phyloP scores from a whole-genome alignment of 352 stramenopile species.

The Pythium rishiriense region DNA sequence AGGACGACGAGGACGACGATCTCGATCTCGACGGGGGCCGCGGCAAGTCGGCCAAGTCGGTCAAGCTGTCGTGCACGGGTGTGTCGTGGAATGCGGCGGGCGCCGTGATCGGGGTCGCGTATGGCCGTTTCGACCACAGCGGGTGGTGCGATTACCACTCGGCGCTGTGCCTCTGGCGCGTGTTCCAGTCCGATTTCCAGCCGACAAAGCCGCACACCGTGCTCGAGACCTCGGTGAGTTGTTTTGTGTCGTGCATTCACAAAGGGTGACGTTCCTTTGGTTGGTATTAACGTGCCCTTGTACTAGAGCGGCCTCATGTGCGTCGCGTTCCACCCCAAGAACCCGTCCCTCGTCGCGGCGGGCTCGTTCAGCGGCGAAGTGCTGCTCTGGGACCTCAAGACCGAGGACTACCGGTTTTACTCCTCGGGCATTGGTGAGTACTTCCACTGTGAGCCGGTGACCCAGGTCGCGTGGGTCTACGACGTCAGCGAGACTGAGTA shows the following conservation, averaged over 20 bases:
- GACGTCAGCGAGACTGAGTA: constrained; percentile 72
- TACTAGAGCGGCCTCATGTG: constrained; percentile 84
- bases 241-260: not conserved
- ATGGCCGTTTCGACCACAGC: constrained; percentile 82
- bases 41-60: constrained; percentile 26
- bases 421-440: constrained; percentile 87
- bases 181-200: constrained; percentile 82
- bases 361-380: constrained; percentile 89
- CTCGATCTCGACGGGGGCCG: constrained; percentile 4
- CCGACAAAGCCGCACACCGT: constrained; percentile 59
- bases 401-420: constrained; percentile 63
- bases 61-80: constrained; percentile 79
- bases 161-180: constrained; percentile 82
- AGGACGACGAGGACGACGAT: constrained; percentile 6
- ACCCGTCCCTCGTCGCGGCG: constrained; percentile 77
- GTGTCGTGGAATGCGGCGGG: constrained; percentile 88
- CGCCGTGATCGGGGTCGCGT: constrained; percentile 79
- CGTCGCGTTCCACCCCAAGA: constrained; percentile 82
- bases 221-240: constrained; percentile 71
- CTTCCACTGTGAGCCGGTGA: constrained; percentile 86
- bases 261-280: not conserved
- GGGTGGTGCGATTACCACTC: constrained; percentile 89
- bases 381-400: constrained; percentile 75
- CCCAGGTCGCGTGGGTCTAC: constrained; percentile 81
- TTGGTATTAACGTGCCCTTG: not conserved